Evolutionary conservation across 371 early-diverging fungal genomes (phyloP), one percentile per base, ranked within the genome.

Genomic region (Coemansia sp.): DNA sequence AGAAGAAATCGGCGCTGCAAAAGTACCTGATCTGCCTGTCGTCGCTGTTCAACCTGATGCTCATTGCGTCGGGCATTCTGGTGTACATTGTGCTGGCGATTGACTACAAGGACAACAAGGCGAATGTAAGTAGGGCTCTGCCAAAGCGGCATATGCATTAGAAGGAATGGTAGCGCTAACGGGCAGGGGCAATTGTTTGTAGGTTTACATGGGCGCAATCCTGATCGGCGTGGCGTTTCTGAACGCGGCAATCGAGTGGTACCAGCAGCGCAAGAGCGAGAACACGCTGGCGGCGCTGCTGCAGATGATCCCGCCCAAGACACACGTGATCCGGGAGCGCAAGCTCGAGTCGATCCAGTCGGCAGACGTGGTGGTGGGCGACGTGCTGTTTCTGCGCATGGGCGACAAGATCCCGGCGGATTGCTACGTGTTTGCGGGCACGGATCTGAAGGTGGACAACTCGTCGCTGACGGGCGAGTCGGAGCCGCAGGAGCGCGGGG

Each of bases 331-430:
- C 31, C 90, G 97, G 56, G 90, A 91, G 31, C 86, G 87, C 35
- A 83, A 82, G 63, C 80, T 88, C 0, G 51, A 68, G 2, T 85
- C 86, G 43, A 79, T 90, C 26, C 77, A 81, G 34, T 92, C 94
- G 2, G 62, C 79, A 2, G 85, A 87, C 5, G 80, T 98, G 2
- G 96, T 94, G 8, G 70, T 81, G 0, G 98, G 98, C 39, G 98
- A 98, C 70, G 75, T 98, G 57, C 89, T 96, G 32, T 86, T 85
- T 53, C 79, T 94, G 35, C 85, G 86, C 43, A 87, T 89, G 85
- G 98, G 98, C 54, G 96, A 96, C 81, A 96, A 95, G 76, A 75
- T 93, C 13, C 95, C 96, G 3, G 97, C 98, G 4, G 98, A 98
- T 83, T 70, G 93, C 49, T 75, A 78, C 54, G 56, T 98, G 31